Base-by-base conservation (phyloP, 441 rosid species). In the Brassica balearica region DNA sequence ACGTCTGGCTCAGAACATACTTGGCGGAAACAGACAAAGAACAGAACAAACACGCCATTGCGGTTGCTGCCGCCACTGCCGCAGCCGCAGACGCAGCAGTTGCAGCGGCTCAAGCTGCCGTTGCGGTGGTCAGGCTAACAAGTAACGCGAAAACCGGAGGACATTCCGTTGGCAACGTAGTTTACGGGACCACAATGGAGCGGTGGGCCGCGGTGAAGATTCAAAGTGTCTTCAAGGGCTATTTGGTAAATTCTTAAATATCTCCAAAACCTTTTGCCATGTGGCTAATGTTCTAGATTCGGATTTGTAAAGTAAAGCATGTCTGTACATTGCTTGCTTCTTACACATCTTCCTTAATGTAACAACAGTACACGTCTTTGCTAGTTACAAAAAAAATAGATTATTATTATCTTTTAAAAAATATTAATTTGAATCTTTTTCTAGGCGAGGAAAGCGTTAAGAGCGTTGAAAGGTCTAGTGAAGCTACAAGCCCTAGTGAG, bases 11-110 rank as follows among this genome's bases (percentile, higher is more conserved):
- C 48, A 86, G 91, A 83, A 89, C 91, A 6, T 90, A 83, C 84
- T 58, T 86, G 12, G 71, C 88, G 64, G 90, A 92, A 61, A 65
- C 89, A 2, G 94, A 89, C 75, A 86, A 86, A 14, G 93, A 95
- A 66, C 99, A 93, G 86, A 93, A 79, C 86, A 95, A 88, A 87
- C 97, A 93, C 81, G 98, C 98, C 23, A 91, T 95, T 60, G 96
- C 97, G 0, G 94, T 95, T 41, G 85, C 97, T 8, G 92, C 92
- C 0, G 94, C 92, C 20, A 90, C 94, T 0, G 92, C 92, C 1
- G 94, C 88, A 0, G 94, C 89, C 0, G 92, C 94, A 7, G 92
- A 90, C 78, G 94, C 92, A 6, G 94, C 92, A 1, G 87, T 90
- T 23, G 92, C 88, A 1, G 91, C 94, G 0, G 97, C 98, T 0